These are phyloP conservation scores for Arthrobotrys megalospora DNA, from an alignment of 2,329 filamentous ascomycete species.

Conservation along the genomic window DNA sequence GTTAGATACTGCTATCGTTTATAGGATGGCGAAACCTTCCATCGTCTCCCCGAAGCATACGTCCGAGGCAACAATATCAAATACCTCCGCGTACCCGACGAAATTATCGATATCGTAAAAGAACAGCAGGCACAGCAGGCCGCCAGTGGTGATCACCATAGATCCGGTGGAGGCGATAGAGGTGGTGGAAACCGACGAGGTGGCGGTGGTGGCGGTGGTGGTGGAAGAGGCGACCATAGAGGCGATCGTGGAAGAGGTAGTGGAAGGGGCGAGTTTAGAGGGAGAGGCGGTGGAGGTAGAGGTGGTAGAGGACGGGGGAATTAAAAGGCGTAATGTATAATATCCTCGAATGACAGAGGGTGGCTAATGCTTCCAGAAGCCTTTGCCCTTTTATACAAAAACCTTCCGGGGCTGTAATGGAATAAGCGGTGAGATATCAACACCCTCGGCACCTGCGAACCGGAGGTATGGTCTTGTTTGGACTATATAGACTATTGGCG, in stretches of 20 bases:
- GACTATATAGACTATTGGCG: too few relatives aligned
- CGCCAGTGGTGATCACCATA: conserved; percentile 66
- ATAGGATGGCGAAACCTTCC: conserved; percentile 80
- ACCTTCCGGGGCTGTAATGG: too few relatives aligned
- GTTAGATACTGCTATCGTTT: background rate
- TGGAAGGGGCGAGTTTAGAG: conserved; percentile 65
- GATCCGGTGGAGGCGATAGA: conserved; percentile 72
- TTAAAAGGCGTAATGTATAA: conserved; percentile 40
- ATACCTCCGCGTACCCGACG: conserved; percentile 94
- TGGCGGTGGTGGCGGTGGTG: conserved; percentile 74
- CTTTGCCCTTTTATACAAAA: too few relatives aligned
- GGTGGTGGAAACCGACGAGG: conserved; percentile 65
- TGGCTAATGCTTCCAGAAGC: too few relatives aligned
- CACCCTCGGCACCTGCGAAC: too few relatives aligned
- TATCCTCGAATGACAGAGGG: background rate
- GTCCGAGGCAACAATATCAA: conserved; percentile 99
- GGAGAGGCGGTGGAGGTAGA: conserved; percentile 65
- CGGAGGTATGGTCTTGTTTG: too few relatives aligned
- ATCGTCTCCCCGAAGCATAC: conserved; percentile 91
- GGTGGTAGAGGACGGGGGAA: conserved; percentile 49
- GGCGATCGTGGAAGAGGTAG: conserved; percentile 69
- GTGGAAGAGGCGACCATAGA: conserved; percentile 73
- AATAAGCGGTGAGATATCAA: background rate
- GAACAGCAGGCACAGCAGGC: conserved; percentile 86
- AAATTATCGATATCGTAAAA: conserved; percentile 94